Conservation (phyloP, 331 rosid species). For the Erythrophleum ivorense region DNA sequence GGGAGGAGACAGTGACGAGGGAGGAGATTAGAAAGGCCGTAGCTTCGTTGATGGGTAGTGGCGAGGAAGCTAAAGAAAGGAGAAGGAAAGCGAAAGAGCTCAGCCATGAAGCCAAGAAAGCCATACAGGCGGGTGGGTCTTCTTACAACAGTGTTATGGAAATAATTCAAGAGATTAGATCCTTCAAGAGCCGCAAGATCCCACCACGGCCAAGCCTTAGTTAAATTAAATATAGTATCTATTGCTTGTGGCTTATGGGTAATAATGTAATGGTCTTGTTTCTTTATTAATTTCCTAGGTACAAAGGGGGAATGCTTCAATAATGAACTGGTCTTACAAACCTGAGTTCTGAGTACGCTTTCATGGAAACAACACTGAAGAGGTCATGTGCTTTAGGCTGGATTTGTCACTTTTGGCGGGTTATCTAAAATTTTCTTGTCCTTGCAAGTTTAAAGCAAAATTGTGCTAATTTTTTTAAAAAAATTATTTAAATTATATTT, state of each 20-base stretch:
- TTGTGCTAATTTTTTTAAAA: too few relatives aligned
- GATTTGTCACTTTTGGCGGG: too few relatives aligned
- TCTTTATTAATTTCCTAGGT: too few relatives aligned
- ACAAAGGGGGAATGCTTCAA: too few relatives aligned
- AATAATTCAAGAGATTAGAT: constrained; percentile 35
- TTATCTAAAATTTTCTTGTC: too few relatives aligned
- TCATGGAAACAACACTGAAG: too few relatives aligned
- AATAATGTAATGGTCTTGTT: too few relatives aligned
- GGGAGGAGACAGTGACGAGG: constrained; percentile 35
- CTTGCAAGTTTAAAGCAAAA: too few relatives aligned
- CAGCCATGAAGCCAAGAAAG: constrained; percentile 41
- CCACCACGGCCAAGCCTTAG: background rate
- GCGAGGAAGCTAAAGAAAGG: constrained; percentile 36
- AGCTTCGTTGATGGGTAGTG: constrained; percentile 27
- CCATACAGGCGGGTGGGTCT: constrained; percentile 40
- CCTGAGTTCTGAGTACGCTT: too few relatives aligned
- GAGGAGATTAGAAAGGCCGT: constrained; percentile 41
- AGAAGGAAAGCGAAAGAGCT: constrained; percentile 30
- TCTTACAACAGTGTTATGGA: constrained; percentile 35
- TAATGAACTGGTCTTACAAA: too few relatives aligned
- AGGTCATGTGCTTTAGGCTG: too few relatives aligned
- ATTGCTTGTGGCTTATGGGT: background rate
- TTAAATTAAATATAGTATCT: background rate
- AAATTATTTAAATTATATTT: too few relatives aligned
- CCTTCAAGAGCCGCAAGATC: constrained; percentile 19